Evolutionary conservation across 2,329 filamentous ascomycete species (phyloP).

Genomic region (Monosporascus sp.): DNA sequence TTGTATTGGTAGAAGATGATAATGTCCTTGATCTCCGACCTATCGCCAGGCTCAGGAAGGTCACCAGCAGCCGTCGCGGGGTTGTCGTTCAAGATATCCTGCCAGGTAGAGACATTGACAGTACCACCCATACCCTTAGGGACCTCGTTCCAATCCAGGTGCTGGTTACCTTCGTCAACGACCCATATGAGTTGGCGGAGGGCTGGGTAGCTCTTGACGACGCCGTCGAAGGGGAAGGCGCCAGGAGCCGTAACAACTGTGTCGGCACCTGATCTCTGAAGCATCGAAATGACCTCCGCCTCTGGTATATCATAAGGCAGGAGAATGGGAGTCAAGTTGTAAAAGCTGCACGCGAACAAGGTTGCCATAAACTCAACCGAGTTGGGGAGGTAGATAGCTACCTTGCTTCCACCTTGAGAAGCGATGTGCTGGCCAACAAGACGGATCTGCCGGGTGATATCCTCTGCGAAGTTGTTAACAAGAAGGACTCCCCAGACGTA

Average conservation of each 20-base stretch:
- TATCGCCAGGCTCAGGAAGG: constrained; percentile 59
- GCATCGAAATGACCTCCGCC: constrained; percentile 64
- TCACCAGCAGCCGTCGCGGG: constrained; percentile 53
- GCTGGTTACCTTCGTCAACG: constrained; percentile 81
- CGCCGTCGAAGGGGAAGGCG: constrained; percentile 72
- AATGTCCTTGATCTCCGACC: constrained; percentile 48
- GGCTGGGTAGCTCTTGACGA: constrained; percentile 63
- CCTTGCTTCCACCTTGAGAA: constrained; percentile 65
- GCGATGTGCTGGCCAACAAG: constrained; percentile 75
- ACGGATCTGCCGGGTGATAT: constrained; percentile 81
- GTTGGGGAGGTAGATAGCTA: constrained; percentile 90
- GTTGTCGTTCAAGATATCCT: constrained; percentile 75
- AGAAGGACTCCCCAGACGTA: constrained; percentile 1
- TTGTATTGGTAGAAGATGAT: constrained; percentile 63
- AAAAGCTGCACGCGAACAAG: constrained; percentile 86
- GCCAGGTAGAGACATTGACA: constrained; percentile 86
- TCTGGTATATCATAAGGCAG: constrained; percentile 77
- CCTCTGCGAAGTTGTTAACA: constrained; percentile 40
- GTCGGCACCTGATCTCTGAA: constrained; percentile 71
- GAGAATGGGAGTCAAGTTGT: constrained; percentile 77
- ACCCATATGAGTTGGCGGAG: constrained; percentile 86
- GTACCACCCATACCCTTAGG: constrained; percentile 70
- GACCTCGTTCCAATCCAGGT: constrained; percentile 93
- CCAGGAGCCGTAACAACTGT: constrained; percentile 81
- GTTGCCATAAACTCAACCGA: constrained; percentile 80